These are phyloP conservation scores for Cladochytrium replicatum DNA, from an alignment of 192 early-diverging fungal species.

Conservation along the genomic window DNA sequence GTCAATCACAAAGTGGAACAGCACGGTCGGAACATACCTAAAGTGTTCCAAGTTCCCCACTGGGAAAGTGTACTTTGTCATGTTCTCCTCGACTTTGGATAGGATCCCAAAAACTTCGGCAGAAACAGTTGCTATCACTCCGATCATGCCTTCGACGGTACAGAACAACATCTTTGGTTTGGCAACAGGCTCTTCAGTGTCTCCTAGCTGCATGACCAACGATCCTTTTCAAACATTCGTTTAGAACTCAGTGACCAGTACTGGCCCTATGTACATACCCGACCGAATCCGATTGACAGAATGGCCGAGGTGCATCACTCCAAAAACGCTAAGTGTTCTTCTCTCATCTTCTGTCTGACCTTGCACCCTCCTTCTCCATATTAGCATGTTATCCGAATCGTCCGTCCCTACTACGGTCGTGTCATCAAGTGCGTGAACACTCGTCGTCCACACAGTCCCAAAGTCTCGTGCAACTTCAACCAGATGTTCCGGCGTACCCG, in stretches of 20 bases:
- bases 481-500: constrained; percentile 32
- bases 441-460: constrained; percentile 53
- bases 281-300: constrained; percentile 64
- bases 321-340: constrained; percentile 43
- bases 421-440: constrained; percentile 47
- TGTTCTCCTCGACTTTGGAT: constrained; percentile 50
- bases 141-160: constrained; percentile 72
- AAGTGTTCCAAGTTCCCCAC: constrained; percentile 54
- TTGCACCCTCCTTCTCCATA: constrained; percentile 42
- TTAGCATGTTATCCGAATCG: constrained; percentile 45
- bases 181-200: constrained; percentile 41
- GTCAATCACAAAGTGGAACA: background rate
- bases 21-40: constrained; percentile 25
- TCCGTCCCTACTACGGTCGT: constrained; percentile 56
- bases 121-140: constrained; percentile 61
- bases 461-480: constrained; percentile 50
- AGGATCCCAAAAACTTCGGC: constrained; percentile 47
- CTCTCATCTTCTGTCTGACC: constrained; percentile 39
- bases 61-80: constrained; percentile 41
- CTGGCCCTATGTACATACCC: constrained; percentile 35
- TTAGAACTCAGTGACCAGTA: background rate
- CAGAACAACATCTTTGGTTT: constrained; percentile 52
- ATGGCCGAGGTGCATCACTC: constrained; percentile 72
- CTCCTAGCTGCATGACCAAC: constrained; percentile 62
- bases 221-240: constrained; percentile 62